Base-by-base conservation (phyloP, 768 basidiomycete species). In the Thelephora aurantiotincta region DNA sequence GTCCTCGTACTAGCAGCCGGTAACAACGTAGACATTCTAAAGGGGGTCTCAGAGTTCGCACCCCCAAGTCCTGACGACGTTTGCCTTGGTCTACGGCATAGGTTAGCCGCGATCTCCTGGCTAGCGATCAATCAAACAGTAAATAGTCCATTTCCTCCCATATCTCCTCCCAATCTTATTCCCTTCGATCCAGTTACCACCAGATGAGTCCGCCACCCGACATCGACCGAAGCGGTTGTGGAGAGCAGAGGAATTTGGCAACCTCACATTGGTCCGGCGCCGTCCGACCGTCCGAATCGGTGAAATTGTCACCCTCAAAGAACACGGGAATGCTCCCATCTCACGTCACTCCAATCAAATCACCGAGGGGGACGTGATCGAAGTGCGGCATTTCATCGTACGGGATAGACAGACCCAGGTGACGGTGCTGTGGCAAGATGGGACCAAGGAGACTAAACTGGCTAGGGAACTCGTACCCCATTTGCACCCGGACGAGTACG, bases 381-480 rank as follows among this genome's bases (percentile, higher is more conserved):
- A 69, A 38, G 73, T 80, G 33, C 68, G 70, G 38, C 72, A 76
- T 2, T 72, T 80, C 50, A 67, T 74, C 22, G 82, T 94, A 16
- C 72, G 68, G 37, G 78, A 85, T 64, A 85, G 83, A 2, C 67
- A 71, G 47, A 84, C 89, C n/a, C 67, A 62, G 7, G 67, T 85
- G 20, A 72, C 75, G 22, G 68, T 97, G 30, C 60, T 93, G 11
- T 97, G 93, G 93, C 92, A 96, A 67, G 80, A 89, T 59, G 91
- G 90, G 19, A 71, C 68, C 16, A 66, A 61, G 44, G 84, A 90
- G 63, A 71, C 66, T 2, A 47, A 82, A 35, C 70, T 65, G 41
- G 73, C 87, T 19, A 74, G 69, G 9, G 71, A 78, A 18, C 65
- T 93, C 16, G 78, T 92, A 37, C 90, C 89, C 2, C 84, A 93